These are phyloP conservation scores for Fusarium nisikadoi DNA, from an alignment of 2,329 filamentous ascomycete genomes.

Conservation along the genomic window DNA sequence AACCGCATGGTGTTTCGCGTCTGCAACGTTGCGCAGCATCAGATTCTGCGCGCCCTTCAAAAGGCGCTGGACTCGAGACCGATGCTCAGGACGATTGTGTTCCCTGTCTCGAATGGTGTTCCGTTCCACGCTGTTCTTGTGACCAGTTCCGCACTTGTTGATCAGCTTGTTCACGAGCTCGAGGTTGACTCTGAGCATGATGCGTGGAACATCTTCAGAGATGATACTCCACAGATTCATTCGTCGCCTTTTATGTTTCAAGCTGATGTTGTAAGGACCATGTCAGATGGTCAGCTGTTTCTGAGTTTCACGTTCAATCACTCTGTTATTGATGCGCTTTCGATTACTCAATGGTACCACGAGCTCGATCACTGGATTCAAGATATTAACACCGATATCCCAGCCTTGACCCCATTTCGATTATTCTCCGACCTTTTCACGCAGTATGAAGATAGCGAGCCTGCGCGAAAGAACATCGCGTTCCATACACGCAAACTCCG, in stretches of 20 bases:
- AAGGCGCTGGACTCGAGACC: conserved; percentile 43
- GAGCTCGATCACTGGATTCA: conserved; percentile 48
- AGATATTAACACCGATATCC: conserved; percentile 25
- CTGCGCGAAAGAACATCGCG: conserved; percentile 43
- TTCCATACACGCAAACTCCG: conserved; percentile 48
- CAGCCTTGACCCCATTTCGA: conserved; percentile 44
- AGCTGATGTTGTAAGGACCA: conserved; percentile 40
- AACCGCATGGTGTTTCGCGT: conserved; percentile 49
- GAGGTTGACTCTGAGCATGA: conserved; percentile 38
- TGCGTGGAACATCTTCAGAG: conserved; percentile 31
- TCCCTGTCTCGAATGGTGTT: conserved; percentile 18
- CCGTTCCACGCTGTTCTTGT: conserved; percentile 47
- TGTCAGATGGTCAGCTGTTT: conserved; percentile 25
- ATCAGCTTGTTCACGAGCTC: conserved; percentile 41
- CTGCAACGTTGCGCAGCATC: conserved; percentile 19
- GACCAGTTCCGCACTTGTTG: conserved; percentile 36
- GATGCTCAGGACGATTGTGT: conserved; percentile 47
- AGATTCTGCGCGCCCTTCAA: conserved; percentile 45
- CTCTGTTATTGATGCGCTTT: conserved; percentile 50
- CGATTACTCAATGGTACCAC: conserved; percentile 47
- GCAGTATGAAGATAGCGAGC: conserved; percentile 45
- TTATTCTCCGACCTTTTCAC: conserved; percentile 48
- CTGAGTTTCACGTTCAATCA: conserved; percentile 50
- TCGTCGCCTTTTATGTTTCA: conserved; percentile 48
- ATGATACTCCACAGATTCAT: conserved; percentile 29